These are phyloP conservation scores for Emergomyces pasteurianus DNA, from an alignment of 2,329 filamentous ascomycete genomes.

Conservation along the genomic window DNA sequence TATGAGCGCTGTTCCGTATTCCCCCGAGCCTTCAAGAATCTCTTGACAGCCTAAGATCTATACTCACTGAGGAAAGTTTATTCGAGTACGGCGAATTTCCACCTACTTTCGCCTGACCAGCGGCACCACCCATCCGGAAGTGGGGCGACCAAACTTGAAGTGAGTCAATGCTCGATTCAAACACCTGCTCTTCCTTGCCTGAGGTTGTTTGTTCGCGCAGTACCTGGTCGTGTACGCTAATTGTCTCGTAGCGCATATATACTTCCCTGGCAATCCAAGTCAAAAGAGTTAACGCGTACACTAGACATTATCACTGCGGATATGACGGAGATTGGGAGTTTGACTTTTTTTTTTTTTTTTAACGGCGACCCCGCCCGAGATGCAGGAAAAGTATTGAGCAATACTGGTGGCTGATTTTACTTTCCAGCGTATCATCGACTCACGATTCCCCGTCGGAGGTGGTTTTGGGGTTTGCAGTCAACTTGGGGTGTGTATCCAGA, in stretches of 20 bases:
- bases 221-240: background rate
- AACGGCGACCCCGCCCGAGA: background rate
- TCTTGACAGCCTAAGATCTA: background rate
- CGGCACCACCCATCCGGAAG: background rate
- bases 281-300: background rate
- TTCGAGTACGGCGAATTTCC: background rate
- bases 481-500: background rate
- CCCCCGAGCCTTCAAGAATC: background rate
- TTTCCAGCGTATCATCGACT: background rate
- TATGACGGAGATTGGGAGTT: background rate
- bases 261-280: background rate
- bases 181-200: background rate
- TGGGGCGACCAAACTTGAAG: background rate
- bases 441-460: background rate
- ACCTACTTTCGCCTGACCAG: background rate
- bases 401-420: background rate
- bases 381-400: background rate
- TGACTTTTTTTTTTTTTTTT: background rate
- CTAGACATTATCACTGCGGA: background rate
- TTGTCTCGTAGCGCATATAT: no score
- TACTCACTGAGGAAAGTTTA: background rate
- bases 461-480: background rate
- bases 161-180: background rate
- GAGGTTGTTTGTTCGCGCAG: background rate
- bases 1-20: background rate